Conservation (phyloP, 805 yeast species). For the Metschnikowia lachancei region DNA sequence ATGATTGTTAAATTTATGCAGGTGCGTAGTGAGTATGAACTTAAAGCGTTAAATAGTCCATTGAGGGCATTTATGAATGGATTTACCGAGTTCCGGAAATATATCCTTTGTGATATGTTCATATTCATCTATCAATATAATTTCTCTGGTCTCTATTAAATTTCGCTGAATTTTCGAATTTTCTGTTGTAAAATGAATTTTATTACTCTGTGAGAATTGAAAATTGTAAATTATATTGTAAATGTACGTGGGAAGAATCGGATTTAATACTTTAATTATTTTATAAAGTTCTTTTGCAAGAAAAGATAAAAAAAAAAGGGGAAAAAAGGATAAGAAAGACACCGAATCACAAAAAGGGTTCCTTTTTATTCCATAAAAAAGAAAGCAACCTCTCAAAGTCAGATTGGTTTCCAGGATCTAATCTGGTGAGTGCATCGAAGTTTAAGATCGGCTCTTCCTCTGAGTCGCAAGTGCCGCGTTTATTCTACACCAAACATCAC, state of each 20-base stretch:
- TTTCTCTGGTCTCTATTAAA: too few relatives aligned
- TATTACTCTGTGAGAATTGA: too few relatives aligned
- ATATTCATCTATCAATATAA: too few relatives aligned
- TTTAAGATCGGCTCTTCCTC: not conserved
- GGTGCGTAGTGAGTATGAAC: constrained; percentile 2
- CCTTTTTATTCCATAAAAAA: not conserved
- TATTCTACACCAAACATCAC: not conserved
- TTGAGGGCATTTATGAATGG: not conserved
- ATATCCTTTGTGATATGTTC: too few relatives aligned
- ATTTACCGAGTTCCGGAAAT: not conserved
- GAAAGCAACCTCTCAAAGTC: not conserved
- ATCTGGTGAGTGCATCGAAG: not conserved
- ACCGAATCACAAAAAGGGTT: too few relatives aligned
- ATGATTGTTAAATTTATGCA: constrained; percentile 2
- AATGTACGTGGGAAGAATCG: too few relatives aligned
- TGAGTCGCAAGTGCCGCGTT: not conserved
- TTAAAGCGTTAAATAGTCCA: not conserved
- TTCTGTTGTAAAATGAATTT: too few relatives aligned
- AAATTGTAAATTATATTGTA: too few relatives aligned
- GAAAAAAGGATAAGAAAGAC: too few relatives aligned
- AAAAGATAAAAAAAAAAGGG: not conserved
- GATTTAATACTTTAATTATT: too few relatives aligned
- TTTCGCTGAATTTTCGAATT: too few relatives aligned
- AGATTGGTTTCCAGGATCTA: too few relatives aligned
- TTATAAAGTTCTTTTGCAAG: not conserved